phyloP scores from a whole-genome alignment of 257 asterid species.

The Anisodus acutangulus region DNA sequence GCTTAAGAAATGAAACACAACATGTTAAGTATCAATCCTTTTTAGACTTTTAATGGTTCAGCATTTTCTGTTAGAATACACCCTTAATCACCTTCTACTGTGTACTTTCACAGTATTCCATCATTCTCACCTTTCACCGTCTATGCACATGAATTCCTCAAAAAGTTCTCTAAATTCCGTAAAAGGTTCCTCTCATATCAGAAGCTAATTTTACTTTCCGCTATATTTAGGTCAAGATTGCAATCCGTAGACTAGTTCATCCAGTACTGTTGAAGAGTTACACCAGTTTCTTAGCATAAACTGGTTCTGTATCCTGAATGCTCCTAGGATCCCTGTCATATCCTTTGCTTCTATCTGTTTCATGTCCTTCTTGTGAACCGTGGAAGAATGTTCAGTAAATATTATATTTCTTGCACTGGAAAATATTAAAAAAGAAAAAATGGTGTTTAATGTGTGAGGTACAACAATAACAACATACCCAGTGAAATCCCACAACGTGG shows the following conservation, averaged over 20 bases:
- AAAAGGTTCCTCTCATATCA: background rate
- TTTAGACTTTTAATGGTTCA: background rate
- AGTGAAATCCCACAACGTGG: too few species aligned
- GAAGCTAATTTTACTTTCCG: background rate
- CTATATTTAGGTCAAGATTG: background rate
- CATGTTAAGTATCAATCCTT: background rate
- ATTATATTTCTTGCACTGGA: background rate
- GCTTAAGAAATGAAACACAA: background rate
- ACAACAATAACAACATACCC: too few species aligned
- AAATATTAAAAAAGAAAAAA: background rate
- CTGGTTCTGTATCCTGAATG: constrained; percentile 5
- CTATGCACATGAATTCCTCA: too few species aligned
- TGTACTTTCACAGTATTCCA: constrained; percentile 10
- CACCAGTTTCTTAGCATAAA: background rate
- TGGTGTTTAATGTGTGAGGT: background rate
- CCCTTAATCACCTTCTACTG: background rate
- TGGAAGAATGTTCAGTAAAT: background rate
- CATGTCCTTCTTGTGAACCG: background rate
- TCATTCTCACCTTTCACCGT: background rate
- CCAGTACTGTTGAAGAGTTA: background rate
- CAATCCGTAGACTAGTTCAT: background rate
- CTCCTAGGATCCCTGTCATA: background rate
- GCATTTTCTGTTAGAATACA: background rate
- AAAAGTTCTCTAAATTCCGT: background rate
- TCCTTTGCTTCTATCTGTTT: background rate